Evolutionary conservation across 306 rosid species (phyloP), one percentile per base, ranked within the genome.

Genomic region (Amphicarpaea edgeworthii): DNA sequence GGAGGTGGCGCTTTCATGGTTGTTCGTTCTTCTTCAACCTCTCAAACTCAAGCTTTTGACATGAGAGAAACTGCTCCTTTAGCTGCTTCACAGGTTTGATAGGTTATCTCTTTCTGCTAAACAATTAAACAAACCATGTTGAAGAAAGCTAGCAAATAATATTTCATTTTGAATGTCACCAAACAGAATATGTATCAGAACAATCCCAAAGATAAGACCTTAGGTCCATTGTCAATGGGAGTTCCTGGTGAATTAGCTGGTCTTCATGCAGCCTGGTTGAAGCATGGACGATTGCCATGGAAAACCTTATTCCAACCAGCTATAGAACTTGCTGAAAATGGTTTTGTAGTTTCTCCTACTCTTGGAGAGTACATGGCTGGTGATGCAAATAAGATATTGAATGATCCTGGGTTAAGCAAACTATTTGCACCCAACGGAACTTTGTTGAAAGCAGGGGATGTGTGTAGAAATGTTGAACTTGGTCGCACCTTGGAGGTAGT

Each of bases 221-320:
- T 8, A 7, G 98, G 97, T 66, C 87, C 93, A 50, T 76, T 92
- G 75, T 79, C 98, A 30, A 80, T 85, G 81, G 98, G 93, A 76
- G 89, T 95, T 79, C 98, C 98, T 43, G 96, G 97, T 57, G 97
- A 90, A 80, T 81, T 92, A 81, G 97, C 97, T 41, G 98, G 98
- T 26, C 92, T 95, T 51, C 86, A 92, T 73, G 88, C 87, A 83
- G 97, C 95, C 17, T 95, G 98, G 98, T 78, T 81, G 74, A 82
- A 78, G 78, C 59, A 95, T 58, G 97, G 98, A 57, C 90, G 96
- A 61, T 68, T 95, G 67, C 46, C 87, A 4, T 95, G 98, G 98
- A 88, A 61, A 62, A 51, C 76, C 49, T 82, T 95, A 70, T 85
- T 92, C 82, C 87, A 86, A 75, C 98, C 98, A 15, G 92, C 98